phyloP scores from a whole-genome alignment of 2,329 filamentous ascomycete species.

The Cladosporium sphaerospermum region DNA sequence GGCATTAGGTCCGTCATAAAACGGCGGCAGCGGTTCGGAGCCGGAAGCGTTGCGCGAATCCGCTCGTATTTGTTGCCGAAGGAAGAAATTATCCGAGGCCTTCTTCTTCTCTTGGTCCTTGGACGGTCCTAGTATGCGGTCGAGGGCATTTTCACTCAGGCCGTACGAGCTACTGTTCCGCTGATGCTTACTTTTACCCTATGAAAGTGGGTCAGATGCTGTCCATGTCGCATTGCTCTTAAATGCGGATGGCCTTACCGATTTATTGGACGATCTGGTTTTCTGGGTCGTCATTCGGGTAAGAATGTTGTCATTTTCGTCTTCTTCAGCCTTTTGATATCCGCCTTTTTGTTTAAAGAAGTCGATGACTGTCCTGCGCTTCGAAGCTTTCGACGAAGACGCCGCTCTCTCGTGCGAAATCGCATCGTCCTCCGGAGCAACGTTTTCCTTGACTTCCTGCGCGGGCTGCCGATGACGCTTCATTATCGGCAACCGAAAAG shows the following conservation, averaged over 20 bases:
- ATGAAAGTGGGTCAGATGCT: background rate
- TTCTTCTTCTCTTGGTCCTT: slow-evolving; percentile 13
- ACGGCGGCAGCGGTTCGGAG: slow-evolving; percentile 1
- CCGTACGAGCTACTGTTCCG: slow-evolving; percentile 1
- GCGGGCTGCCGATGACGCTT: slow-evolving; percentile 5
- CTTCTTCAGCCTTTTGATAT: background rate
- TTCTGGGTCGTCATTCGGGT: slow-evolving; percentile 1
- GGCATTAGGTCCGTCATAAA: background rate
- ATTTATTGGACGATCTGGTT: background rate
- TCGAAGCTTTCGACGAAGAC: slow-evolving; percentile 5
- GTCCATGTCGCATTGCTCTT: background rate
- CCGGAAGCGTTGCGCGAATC: slow-evolving; percentile 8
- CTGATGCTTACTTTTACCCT: slow-evolving; percentile 4
- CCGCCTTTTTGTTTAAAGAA: slow-evolving; percentile 7
- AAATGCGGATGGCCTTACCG: background rate
- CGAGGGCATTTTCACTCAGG: slow-evolving; percentile 18
- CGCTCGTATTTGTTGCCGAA: slow-evolving; percentile 15
- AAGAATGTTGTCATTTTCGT: background rate
- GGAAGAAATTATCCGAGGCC: slow-evolving; percentile 16
- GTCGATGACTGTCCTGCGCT: slow-evolving; percentile 6
- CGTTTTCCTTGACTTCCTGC: slow-evolving; percentile 3
- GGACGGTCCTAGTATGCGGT: slow-evolving; percentile 20
- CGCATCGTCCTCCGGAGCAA: background rate
- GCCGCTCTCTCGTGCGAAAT: background rate
- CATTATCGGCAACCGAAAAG: slow-evolving; percentile 2